Evolutionary conservation across 257 asterid genomes (phyloP).

Genomic region (Plectranthus barbatus): DNA sequence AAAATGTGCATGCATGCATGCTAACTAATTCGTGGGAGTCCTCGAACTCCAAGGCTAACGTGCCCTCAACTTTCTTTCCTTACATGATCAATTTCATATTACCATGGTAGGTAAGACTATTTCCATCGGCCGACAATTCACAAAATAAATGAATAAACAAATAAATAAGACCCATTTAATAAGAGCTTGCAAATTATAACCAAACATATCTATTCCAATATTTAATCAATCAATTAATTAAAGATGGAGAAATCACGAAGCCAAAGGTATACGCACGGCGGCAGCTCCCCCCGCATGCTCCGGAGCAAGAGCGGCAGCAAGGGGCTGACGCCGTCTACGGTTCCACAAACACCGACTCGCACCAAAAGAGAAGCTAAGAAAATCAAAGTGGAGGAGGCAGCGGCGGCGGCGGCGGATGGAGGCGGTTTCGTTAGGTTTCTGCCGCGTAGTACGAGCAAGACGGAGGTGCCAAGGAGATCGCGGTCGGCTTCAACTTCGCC

Average conservation of each 20-base stretch:
- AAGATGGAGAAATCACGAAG: slow-evolving; percentile 26
- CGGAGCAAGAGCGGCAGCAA: slow-evolving; percentile 25
- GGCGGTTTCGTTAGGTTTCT: slow-evolving; percentile 22
- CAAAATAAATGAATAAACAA: no score
- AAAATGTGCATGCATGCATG: not conserved
- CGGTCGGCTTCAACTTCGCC: slow-evolving; percentile 51
- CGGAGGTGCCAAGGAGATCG: slow-evolving; percentile 34
- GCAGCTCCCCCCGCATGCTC: slow-evolving; percentile 15
- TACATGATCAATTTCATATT: not conserved
- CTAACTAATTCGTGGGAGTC: slow-evolving; percentile 19
- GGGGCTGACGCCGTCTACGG: not conserved
- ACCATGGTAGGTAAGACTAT: no score
- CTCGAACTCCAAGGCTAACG: slow-evolving; percentile 20
- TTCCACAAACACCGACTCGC: not conserved
- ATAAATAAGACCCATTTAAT: no score
- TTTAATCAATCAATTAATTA: not conserved
- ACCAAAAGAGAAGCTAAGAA: slow-evolving; percentile 9
- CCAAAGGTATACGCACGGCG: slow-evolving; percentile 14
- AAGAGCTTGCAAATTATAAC: no score
- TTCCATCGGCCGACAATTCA: no score
- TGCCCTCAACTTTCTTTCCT: slow-evolving; percentile 20
- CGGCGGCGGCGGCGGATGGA: not conserved
- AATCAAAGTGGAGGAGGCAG: slow-evolving; percentile 21
- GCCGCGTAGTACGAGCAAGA: slow-evolving; percentile 27
- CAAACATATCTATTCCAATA: no score